These are phyloP conservation scores for Andrographis paniculata DNA, from an alignment of 305 asterid genomes.

Conservation along the genomic window DNA sequence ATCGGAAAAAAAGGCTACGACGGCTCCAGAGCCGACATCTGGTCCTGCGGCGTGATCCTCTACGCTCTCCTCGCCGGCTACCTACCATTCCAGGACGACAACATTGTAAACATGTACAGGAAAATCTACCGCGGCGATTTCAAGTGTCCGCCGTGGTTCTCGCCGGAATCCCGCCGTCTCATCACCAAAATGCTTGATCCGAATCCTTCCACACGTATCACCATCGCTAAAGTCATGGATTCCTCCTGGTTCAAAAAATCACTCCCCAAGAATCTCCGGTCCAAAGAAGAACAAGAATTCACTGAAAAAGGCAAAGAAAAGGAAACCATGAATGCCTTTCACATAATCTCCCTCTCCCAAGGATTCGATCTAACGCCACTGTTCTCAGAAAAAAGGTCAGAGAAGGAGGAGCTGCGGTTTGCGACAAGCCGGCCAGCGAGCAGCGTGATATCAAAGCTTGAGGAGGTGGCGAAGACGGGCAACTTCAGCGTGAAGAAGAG, in stretches of 20 bases:
- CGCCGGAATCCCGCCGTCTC: neutral
- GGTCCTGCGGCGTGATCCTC: slow-evolving; percentile 5
- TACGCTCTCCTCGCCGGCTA: neutral
- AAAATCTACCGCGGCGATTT: neutral
- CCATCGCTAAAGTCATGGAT: neutral
- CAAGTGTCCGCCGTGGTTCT: neutral
- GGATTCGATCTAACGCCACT: neutral
- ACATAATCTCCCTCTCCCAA: neutral
- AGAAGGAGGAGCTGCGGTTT: neutral
- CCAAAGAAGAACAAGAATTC: neutral
- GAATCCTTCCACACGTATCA: neutral
- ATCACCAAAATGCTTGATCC: neutral
- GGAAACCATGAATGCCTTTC: neutral
- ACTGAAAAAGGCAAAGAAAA: neutral
- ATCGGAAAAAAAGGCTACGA: neutral
- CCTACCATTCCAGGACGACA: neutral
- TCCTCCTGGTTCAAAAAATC: neutral
- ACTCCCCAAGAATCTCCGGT: neutral
- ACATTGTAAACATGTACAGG: neutral
- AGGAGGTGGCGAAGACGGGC: neutral
- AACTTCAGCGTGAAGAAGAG: neutral
- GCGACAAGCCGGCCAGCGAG: neutral
- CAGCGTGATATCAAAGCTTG: neutral
- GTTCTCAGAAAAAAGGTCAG: neutral
- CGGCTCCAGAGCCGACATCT: neutral